These are phyloP conservation scores for Aspergillus udagawae DNA, from an alignment of 2,329 filamentous ascomycete species.

Conservation along the genomic window DNA sequence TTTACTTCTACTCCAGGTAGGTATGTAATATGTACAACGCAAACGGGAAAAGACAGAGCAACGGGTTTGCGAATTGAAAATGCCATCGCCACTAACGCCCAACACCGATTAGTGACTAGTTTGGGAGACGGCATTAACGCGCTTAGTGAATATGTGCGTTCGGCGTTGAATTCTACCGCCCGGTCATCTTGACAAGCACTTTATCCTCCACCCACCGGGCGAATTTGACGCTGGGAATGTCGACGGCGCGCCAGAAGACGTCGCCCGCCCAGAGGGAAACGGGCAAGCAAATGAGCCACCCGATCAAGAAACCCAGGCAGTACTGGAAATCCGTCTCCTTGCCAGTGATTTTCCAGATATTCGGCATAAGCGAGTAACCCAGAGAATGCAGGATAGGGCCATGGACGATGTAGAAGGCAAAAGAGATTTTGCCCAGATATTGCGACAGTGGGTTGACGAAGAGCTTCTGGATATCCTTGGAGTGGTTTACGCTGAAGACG, in stretches of 20 bases:
- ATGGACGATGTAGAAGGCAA: constrained; percentile 47
- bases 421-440: constrained; percentile 47
- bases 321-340: constrained; percentile 38
- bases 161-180: constrained; percentile 3
- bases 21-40: background rate
- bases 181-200: constrained; percentile 20
- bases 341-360: constrained; percentile 38
- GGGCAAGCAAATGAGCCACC: constrained; percentile 37
- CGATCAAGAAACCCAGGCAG: constrained; percentile 37
- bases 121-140: background rate
- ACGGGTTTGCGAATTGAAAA: background rate
- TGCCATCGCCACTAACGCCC: too few relatives aligned
- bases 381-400: constrained; percentile 42
- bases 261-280: constrained; percentile 54
- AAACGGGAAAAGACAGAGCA: background rate
- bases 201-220: constrained; percentile 47
- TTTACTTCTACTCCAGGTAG: constrained; percentile 13
- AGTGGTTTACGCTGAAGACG: constrained; percentile 41
- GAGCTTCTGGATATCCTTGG: constrained; percentile 37
- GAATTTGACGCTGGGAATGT: constrained; percentile 49
- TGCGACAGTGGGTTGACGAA: constrained; percentile 40
- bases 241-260: constrained; percentile 56
- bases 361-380: constrained; percentile 42
- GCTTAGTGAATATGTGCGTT: constrained; percentile 4
- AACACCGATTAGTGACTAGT: background rate